Evolutionary conservation across 208 protist species (phyloP), one percentile per base, ranked within the genome.

Genomic region (Tetramitus jugosus): DNA sequence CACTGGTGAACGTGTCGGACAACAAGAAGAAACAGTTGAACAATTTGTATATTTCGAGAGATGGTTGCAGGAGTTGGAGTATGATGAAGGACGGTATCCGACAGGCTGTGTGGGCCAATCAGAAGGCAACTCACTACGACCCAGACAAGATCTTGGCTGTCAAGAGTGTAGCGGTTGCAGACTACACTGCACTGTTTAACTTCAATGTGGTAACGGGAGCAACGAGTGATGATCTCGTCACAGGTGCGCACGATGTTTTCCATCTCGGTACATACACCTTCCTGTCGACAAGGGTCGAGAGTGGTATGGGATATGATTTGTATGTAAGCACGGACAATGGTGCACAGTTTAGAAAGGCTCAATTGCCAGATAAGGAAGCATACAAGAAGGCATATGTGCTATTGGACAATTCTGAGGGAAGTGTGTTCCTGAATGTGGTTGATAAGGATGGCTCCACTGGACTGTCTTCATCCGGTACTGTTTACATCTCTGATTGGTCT

Each of bases 251-350:
- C 49, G 49, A 20, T 20, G 49, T 56, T 26, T 10, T 20, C 49
- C 10, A 56, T 20, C 14, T 56, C 20, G 49, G 49, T 26, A 56
- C 10, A 10, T 56, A 26, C 20, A 56, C 20, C 14, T 56, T 56
- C 49, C 14, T 20, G 14, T 26, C 49, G 14, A 56, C 49, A n/a
- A 26, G 10, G 13, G 35, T n/a, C n/a, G n/a, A n/a, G n/a, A n/a
- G n/a, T n/a, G n/a, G n/a, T n/a, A n/a, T n/a, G n/a, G n/a, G n/a
- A n/a, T n/a, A 8, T 4, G 29, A 71, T 13, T 20, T 71, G 7
- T 71, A 52, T 71, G 65, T 71, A 1, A 49, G 65, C 17, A 33
- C 23, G 3, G 65, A 71, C 29, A 71, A 71, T 71, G 65, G 39
- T 35, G n/a, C 26, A 14, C 20, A 10, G 20, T 71, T 71, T n/a